Evolutionary conservation across 371 early-diverging fungal genomes (phyloP), one percentile per base, ranked within the genome.

Genomic region (Mucor piriformis): DNA sequence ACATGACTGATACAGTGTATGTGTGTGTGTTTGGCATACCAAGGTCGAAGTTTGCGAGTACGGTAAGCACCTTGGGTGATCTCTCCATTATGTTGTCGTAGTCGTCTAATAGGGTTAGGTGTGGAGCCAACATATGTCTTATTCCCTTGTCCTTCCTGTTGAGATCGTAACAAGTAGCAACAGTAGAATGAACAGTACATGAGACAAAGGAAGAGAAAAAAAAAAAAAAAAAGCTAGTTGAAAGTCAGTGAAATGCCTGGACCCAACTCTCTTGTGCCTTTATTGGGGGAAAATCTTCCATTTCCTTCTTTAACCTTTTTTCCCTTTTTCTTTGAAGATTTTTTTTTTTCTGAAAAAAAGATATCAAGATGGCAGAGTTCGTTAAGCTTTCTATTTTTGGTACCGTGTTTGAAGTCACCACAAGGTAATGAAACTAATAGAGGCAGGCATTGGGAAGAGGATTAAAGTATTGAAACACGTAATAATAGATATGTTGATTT

Each of bases 401-500:
- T 60, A 94, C 94, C 42, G 86, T 94, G 37, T 95, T 95, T 66
- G 95, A 95, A 74, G 93, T 95, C 54, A 93, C 95, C 10, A 89
- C 89, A 50, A 85, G 94, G 90, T 89, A 83, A 51, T 29, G 13
- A 27, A 11, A n/a, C n/a, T n/a, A n/a, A n/a, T n/a, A n/a, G n/a
- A n/a, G n/a, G n/a, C n/a, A 43, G 12, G 13, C 6, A 49, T 16
- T 38, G 21, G n/a, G n/a, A n/a, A 13, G 32, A 38, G 38, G 15
- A 7, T 42, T 5, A 42, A 20, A 3, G 10, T 6, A 21, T 15
- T 10, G 43, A 24, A 46, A 20, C 20, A 46, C 3, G 46, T 8
- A 21, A 46, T 15, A 12, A 15, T 63, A 91, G 92, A 79, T 96
- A 96, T 83, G 87, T 87, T 33, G 91, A 94, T 72, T 83, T 95